These are phyloP conservation scores for Rugosomyces carneus DNA, from an alignment of 1,284 basidiomycete genomes.

Conservation along the genomic window DNA sequence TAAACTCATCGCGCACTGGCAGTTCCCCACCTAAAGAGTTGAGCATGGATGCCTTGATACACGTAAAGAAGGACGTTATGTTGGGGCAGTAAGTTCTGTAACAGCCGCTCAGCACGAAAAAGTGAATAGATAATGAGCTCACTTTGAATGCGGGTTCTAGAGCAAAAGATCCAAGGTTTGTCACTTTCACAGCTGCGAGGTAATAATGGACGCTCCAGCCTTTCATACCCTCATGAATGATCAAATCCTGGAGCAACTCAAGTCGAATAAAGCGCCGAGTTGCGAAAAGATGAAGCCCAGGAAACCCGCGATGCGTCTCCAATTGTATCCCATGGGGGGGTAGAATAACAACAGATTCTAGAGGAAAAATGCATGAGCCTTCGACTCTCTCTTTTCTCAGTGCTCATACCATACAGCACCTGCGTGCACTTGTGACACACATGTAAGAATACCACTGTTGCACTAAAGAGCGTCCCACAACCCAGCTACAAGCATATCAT, in stretches of 20 bases:
- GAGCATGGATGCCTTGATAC: conserved; percentile 49
- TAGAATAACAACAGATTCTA: conserved; percentile 66
- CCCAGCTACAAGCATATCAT: neutral
- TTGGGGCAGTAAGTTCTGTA: conserved; percentile 57
- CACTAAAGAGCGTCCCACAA: conserved; percentile 7
- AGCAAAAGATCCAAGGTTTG: conserved; percentile 23
- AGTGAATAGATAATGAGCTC: conserved; percentile 8
- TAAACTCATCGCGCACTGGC: neutral
- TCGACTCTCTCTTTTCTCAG: neutral
- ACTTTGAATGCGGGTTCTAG: conserved; percentile 53
- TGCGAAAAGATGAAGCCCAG: conserved; percentile 36
- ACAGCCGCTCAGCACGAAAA: neutral
- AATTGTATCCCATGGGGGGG: conserved; percentile 66
- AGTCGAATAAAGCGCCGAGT: conserved; percentile 57
- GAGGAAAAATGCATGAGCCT: conserved; percentile 5
- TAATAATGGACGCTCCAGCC: conserved; percentile 71
- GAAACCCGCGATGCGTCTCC: conserved; percentile 57
- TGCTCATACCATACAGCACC: conserved; percentile 44
- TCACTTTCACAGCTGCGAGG: conserved; percentile 43
- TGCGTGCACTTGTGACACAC: conserved; percentile 36
- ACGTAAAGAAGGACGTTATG: conserved; percentile 55
- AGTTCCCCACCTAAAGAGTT: conserved; percentile 17
- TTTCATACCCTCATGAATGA: conserved; percentile 68
- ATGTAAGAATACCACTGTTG: conserved; percentile 15
- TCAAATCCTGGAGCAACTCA: conserved; percentile 46